These are phyloP conservation scores for Eucalyptus tenuipes DNA, from an alignment of 345 rosid genomes.

Conservation along the genomic window DNA sequence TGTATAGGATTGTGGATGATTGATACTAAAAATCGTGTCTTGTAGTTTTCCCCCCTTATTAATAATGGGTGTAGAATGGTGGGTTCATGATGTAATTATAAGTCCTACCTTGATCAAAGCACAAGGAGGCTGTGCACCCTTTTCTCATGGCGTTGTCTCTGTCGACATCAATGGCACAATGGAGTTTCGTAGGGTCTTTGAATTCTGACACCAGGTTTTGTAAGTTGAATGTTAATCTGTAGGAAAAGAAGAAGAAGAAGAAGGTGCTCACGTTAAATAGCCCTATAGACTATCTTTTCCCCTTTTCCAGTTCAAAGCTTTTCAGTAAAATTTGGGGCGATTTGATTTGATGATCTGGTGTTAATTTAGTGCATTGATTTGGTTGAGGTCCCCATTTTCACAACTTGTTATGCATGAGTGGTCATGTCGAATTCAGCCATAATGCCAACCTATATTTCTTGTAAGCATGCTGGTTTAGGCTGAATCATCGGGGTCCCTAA, in stretches of 20 bases:
- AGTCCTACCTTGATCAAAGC: background rate
- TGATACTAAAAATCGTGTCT: background rate
- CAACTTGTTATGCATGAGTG: background rate
- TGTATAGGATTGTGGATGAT: background rate
- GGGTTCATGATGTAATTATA: background rate
- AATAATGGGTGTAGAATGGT: background rate
- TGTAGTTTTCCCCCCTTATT: background rate
- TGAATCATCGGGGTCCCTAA: background rate
- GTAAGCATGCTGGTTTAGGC: background rate
- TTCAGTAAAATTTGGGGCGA: background rate
- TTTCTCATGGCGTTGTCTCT: background rate
- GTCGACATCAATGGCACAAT: background rate
- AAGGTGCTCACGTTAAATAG: background rate
- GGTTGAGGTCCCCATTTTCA: background rate
- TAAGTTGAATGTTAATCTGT: background rate
- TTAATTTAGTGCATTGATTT: background rate
- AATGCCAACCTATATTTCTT: background rate
- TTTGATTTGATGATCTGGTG: background rate
- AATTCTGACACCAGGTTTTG: background rate
- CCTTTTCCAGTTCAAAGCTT: background rate
- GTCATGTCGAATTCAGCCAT: background rate
- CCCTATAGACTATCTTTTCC: background rate
- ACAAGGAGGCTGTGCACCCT: background rate
- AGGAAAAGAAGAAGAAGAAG: background rate
- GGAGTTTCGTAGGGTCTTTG: background rate